Percentiles rank a stretch among this genome's conserved stretches.
Evolutionary conservation across 1,139 yeast genomes (phyloP).

Genomic region (Yamadazyma friedrichii): DNA sequence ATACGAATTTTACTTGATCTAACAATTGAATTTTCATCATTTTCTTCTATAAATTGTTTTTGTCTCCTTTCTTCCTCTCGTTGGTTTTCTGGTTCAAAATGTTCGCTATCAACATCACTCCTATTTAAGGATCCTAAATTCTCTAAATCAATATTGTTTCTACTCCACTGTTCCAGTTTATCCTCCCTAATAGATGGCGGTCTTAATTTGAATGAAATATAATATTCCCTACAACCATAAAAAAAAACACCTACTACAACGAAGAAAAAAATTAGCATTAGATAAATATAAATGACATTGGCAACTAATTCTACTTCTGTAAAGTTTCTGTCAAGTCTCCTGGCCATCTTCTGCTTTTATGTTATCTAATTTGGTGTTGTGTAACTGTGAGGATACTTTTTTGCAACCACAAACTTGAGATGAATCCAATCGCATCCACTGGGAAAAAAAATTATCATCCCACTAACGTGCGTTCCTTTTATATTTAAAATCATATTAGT

Average conservation of each 20-base stretch:
- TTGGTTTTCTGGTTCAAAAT: too few relatives aligned
- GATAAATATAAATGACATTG: constrained; percentile 29
- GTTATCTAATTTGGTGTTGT: background rate
- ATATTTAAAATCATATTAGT: too few relatives aligned
- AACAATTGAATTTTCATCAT: background rate
- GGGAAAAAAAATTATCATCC: constrained; percentile 3
- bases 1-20: background rate
- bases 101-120: background rate
- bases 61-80: constrained; percentile 12
- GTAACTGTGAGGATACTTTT: background rate
- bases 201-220: constrained; percentile 16
- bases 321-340: background rate
- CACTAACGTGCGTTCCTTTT: background rate
- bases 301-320: constrained; percentile 18
- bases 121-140: constrained; percentile 4
- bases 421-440: background rate
- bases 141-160: constrained; percentile 5
- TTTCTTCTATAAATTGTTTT: constrained; percentile 11
- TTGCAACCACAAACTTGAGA: constrained; percentile 5
- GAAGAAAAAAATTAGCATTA: constrained; percentile 22
- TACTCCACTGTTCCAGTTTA: background rate
- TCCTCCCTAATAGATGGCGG: constrained; percentile 6
- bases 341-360: background rate
- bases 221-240: constrained; percentile 30
- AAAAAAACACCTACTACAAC: constrained; percentile 22